A percentile compares a stretch with the other conserved stretches of the same genome.
phyloP scores from a whole-genome alignment of 2,329 filamentous ascomycete genomes.

The Neofusicoccum parvum region DNA sequence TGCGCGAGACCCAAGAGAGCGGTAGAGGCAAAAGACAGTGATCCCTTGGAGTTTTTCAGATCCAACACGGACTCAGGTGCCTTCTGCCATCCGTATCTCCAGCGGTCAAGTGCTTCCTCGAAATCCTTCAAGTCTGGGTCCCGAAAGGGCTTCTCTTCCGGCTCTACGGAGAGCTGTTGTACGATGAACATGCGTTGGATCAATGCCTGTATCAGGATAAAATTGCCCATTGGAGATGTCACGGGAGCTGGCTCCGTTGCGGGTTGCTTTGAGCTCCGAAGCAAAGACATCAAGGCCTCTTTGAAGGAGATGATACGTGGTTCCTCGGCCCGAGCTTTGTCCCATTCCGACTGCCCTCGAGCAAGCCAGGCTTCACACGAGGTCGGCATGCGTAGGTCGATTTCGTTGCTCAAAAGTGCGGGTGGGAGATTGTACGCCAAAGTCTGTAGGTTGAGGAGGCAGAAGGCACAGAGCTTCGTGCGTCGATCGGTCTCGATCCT shows the following conservation, averaged over 20 bases:
- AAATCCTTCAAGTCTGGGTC: neutral
- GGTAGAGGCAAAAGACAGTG: slow-evolving; percentile 7
- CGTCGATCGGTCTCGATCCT: neutral
- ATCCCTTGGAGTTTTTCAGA: neutral
- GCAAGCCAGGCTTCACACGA: slow-evolving; percentile 8
- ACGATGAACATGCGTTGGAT: slow-evolving; percentile 3
- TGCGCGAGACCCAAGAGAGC: slow-evolving; percentile 7
- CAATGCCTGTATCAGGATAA: neutral
- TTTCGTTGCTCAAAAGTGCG: neutral
- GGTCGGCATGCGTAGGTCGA: neutral
- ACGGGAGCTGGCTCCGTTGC: slow-evolving; percentile 12
- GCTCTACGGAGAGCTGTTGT: slow-evolving; percentile 20
- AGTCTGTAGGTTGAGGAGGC: slow-evolving; percentile 5
- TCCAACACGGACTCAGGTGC: slow-evolving; percentile 5
- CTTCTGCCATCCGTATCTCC: neutral
- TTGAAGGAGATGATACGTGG: slow-evolving; percentile 21
- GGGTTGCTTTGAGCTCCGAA: slow-evolving; percentile 24
- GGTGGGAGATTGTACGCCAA: slow-evolving; percentile 1
- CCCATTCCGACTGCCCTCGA: neutral
- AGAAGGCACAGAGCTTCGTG: slow-evolving; percentile 8
- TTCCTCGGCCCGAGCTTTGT: slow-evolving; percentile 20
- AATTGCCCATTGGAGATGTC: slow-evolving; percentile 4
- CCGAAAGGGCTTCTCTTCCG: slow-evolving; percentile 19
- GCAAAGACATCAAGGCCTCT: slow-evolving; percentile 30
- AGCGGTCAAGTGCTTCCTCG: slow-evolving; percentile 9